A percentile compares a stretch with the other conserved stretches of the same genome.
Evolutionary conservation across 139 green algal species (phyloP).

Genomic region (Marvania coccoides): DNA sequence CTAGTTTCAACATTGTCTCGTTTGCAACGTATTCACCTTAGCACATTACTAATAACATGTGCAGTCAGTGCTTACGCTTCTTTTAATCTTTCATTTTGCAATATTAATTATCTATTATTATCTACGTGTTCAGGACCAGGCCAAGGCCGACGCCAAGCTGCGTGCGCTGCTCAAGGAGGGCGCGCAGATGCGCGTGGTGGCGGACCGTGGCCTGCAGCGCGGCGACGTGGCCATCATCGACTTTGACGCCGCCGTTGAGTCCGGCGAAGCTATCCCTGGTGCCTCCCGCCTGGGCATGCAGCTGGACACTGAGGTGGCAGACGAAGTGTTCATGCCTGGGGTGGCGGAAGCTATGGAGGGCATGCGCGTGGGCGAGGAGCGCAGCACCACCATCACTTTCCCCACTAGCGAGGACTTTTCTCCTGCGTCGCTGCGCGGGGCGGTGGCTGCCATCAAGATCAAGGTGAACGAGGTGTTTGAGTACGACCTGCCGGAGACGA

Average conservation of each 20-base stretch:
- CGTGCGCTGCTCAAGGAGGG: slow-evolving; percentile 47
- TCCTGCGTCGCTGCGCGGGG: slow-evolving; percentile 23
- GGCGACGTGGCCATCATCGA: slow-evolving; percentile 41
- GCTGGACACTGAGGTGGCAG: slow-evolving; percentile 38
- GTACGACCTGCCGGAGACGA: slow-evolving; percentile 37
- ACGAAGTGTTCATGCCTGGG: slow-evolving; percentile 36
- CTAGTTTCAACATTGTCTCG: too few species aligned
- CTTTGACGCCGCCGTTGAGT: slow-evolving; percentile 12
- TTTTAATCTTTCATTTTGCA: too few species aligned
- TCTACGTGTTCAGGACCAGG: too few species aligned
- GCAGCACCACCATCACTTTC: slow-evolving; percentile 18
- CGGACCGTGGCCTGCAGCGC: slow-evolving; percentile 27
- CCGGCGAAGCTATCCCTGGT: slow-evolving; percentile 20
- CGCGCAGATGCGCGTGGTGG: slow-evolving; percentile 44
- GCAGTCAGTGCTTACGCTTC: too few species aligned
- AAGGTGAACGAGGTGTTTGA: slow-evolving; percentile 47
- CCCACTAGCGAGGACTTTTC: slow-evolving; percentile 6
- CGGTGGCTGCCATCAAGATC: slow-evolving; percentile 12
- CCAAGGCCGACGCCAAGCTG: slow-evolving; percentile 47
- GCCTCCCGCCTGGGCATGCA: slow-evolving; percentile 22
- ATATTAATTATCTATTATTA: too few species aligned
- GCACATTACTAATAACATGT: too few species aligned
- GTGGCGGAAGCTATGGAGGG: slow-evolving; percentile 7
- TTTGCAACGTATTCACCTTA: too few species aligned
- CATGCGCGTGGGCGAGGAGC: slow-evolving; percentile 35